Evolutionary conservation across 331 rosid species (phyloP), one percentile per base, ranked within the genome.

Genomic region (Cydonia oblonga): DNA sequence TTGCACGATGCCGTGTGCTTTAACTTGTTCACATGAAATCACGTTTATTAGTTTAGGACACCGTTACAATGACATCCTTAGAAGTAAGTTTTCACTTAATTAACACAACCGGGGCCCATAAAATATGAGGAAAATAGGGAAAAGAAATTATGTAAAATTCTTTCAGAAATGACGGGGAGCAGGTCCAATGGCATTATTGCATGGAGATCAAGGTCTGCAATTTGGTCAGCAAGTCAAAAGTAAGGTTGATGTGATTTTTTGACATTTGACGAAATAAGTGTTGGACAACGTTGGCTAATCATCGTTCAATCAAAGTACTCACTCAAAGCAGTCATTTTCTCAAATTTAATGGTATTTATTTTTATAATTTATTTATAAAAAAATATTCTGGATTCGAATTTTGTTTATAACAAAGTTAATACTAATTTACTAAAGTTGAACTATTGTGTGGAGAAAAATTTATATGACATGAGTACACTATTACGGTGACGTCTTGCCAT

Each of bases 401-500:
- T 46, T 46, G 1, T 5, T 0, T 46, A 16, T 6, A 0, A 46
- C 9, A 2, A 46, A 6, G 15, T 46, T 46, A 0, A 46, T 5
- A 46, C 0, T 46, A 46, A 46, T 46, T 46, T 46, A 16, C 16
- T 46, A 16, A 15, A 46, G 19, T 46, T 46, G 3, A 1, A 16
- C 0, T 15, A 46, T 46, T 46, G 2, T 15, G 3, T 46, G n/a
- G 6, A 46, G 1, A 46, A 15, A 46, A 46, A 46, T 0, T 46
- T 46, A 46, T 14, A 15, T 13, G 16, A 2, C 0, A 15, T 0
- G 0, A 5, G 8, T 15, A 46, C 8, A 46, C 0, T 15, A 0
- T 0, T 0, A 46, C 3, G 1, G 0, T 46, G 0, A 2, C 3
- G 8, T 46, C 0, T 5, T 46, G n/a, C 0, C 0, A 46, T 46